Evolutionary conservation across 75 land plant species (phyloP).

Genomic region (Azolla pinnata): DNA sequence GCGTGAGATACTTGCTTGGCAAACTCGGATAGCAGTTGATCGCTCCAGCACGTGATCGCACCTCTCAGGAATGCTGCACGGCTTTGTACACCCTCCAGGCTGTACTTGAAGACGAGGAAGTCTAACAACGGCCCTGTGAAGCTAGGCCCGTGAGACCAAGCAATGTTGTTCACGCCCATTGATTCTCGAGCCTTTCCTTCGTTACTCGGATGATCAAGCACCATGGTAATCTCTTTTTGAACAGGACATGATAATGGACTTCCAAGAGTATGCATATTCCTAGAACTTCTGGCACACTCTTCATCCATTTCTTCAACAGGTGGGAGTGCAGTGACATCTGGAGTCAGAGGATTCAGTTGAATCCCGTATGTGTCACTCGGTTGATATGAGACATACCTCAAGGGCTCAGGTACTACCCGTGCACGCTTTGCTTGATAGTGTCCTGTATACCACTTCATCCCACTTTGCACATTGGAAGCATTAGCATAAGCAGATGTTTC

Average conservation of each 20-base stretch:
- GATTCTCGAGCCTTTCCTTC: too few relatives aligned
- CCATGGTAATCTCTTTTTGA: too few relatives aligned
- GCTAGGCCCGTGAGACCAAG: slow-evolving; percentile 3
- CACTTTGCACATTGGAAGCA: not conserved
- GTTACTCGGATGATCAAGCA: too few relatives aligned
- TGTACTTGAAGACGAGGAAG: slow-evolving; percentile 54
- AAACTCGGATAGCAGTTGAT: slow-evolving; percentile 51
- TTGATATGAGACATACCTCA: not conserved
- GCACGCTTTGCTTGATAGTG: slow-evolving; percentile 34
- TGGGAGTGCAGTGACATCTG: not conserved
- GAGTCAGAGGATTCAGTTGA: not conserved
- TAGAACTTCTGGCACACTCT: too few relatives aligned
- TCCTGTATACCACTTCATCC: too few relatives aligned
- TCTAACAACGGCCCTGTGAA: slow-evolving; percentile 43
- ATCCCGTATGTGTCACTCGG: not conserved
- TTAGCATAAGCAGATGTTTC: slow-evolving; percentile 21
- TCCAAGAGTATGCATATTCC: too few relatives aligned
- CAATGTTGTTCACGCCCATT: too few relatives aligned
- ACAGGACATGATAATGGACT: too few relatives aligned
- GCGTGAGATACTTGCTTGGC: slow-evolving; percentile 62
- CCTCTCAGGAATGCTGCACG: slow-evolving; percentile 54
- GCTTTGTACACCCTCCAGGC: slow-evolving; percentile 52
- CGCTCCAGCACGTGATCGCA: slow-evolving; percentile 30
- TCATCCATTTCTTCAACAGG: not conserved
- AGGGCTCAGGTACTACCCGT: not conserved